Evolutionary conservation across 306 rosid species (phyloP).

Genomic region (Mucuna pruriens): DNA sequence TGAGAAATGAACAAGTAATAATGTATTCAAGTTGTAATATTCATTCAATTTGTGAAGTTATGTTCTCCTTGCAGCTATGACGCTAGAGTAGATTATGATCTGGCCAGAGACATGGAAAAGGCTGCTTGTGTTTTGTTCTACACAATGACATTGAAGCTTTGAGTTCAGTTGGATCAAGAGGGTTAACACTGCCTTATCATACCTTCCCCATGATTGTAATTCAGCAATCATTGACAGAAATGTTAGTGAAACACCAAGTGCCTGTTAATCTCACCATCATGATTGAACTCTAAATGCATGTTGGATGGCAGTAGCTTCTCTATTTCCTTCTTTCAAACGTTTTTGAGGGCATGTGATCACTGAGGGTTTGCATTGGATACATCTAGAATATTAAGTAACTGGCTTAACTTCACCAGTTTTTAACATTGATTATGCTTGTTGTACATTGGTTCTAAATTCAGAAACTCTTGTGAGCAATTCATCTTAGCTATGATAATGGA

Average conservation of each 20-base stretch:
- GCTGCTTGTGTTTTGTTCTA: not conserved
- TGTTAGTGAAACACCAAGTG: not conserved
- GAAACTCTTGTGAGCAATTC: not conserved
- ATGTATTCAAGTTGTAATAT: conserved; percentile 2
- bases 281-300: not conserved
- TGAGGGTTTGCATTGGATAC: not conserved
- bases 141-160: conserved; percentile 9
- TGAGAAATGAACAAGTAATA: conserved; percentile 61
- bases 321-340: not conserved
- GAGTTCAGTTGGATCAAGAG: conserved; percentile 25
- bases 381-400: not conserved
- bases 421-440: not conserved
- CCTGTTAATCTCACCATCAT: not conserved
- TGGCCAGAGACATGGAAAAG: conserved; percentile 25
- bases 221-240: not conserved
- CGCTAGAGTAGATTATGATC: conserved; percentile 15
- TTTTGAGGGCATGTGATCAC: not conserved
- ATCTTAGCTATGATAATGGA: not conserved
- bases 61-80: conserved; percentile 30
- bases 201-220: conserved; percentile 1
- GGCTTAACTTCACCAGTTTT: not conserved
- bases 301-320: not conserved
- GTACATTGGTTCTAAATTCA: not conserved
- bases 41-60: conserved; percentile 33
- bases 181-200: no score